phyloP scores from a whole-genome alignment of 192 early-diverging fungal species.

The Coemansia sp. region DNA sequence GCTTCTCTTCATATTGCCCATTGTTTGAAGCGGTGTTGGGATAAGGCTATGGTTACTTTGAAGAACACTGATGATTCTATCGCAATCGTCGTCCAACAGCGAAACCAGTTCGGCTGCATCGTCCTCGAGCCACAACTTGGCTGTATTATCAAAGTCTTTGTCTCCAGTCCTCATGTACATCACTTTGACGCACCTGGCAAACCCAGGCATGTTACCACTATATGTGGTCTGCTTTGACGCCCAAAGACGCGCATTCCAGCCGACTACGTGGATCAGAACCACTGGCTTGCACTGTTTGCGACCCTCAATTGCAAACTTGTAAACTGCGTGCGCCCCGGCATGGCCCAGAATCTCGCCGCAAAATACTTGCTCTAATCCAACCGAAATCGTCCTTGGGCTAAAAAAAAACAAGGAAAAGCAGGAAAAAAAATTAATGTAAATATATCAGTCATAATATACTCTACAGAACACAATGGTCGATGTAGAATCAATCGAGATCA shows the following conservation, averaged over 20 bases:
- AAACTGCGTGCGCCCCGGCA: constrained; percentile 44
- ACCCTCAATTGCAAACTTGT: constrained; percentile 45
- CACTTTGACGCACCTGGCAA: constrained; percentile 30
- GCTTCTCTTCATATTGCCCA: constrained; percentile 36
- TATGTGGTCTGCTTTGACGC: neutral
- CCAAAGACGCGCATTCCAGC: constrained; percentile 41
- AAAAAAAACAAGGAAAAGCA: no score
- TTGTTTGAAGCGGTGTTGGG: constrained; percentile 30
- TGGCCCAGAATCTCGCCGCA: constrained; percentile 41
- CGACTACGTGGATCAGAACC: constrained; percentile 33
- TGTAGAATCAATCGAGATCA: constrained; percentile 2
- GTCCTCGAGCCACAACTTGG: constrained; percentile 25
- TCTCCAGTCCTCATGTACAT: constrained; percentile 9
- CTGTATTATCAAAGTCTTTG: constrained; percentile 11
- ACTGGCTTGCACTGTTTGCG: constrained; percentile 28
- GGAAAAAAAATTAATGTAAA: no score
- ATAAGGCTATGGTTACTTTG: constrained; percentile 18
- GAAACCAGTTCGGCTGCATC: constrained; percentile 34
- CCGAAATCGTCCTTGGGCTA: no score
- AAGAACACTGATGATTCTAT: constrained; percentile 9
- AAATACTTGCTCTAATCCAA: constrained; percentile 16
- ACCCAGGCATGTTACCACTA: neutral
- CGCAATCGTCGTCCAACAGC: constrained; percentile 32
- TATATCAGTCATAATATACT: no score
- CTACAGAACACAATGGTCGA: no score